Evolutionary conservation across 768 basidiomycete species (phyloP).

Genomic region (Mycena rosella): DNA sequence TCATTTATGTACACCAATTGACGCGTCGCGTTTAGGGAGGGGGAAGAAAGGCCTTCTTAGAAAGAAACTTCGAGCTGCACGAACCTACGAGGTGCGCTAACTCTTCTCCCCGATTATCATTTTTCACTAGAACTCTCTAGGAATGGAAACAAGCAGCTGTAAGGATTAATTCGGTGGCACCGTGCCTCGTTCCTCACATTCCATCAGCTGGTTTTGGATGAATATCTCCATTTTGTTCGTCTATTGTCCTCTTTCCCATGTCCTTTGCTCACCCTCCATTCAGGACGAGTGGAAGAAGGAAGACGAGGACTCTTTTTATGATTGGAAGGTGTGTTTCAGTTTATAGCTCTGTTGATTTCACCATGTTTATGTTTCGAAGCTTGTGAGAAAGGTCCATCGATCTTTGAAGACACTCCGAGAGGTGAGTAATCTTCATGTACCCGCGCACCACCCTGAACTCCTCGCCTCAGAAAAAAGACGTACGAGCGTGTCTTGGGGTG

Average conservation of each 20-base stretch:
- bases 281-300: conserved; percentile 86
- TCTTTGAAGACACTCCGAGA: conserved; percentile 80
- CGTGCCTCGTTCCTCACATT: not conserved
- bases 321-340: conserved; percentile 64
- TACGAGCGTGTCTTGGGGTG: conserved; percentile 88
- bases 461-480: conserved; percentile 69
- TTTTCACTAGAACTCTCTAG: conserved; percentile 45
- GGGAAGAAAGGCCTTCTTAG: conserved; percentile 86
- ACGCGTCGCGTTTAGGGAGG: conserved; percentile 67
- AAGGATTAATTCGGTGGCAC: conserved; percentile 31
- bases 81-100: conserved; percentile 72
- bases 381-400: conserved; percentile 84
- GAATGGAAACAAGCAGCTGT: conserved; percentile 92
- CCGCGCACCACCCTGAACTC: not conserved
- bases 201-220: conserved; percentile 64
- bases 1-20: not conserved
- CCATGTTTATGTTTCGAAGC: conserved; percentile 82
- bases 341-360: not conserved
- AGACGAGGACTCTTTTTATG: conserved; percentile 92
- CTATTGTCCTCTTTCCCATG: not conserved
- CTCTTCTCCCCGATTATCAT: not conserved
- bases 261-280: not conserved
- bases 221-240: conserved; percentile 75
- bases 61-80: conserved; percentile 78
- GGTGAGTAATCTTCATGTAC: conserved; percentile 8